Evolutionary conservation across 768 basidiomycete genomes (phyloP), one percentile per base, ranked within the genome.

Genomic region (Podaxis sp.): DNA sequence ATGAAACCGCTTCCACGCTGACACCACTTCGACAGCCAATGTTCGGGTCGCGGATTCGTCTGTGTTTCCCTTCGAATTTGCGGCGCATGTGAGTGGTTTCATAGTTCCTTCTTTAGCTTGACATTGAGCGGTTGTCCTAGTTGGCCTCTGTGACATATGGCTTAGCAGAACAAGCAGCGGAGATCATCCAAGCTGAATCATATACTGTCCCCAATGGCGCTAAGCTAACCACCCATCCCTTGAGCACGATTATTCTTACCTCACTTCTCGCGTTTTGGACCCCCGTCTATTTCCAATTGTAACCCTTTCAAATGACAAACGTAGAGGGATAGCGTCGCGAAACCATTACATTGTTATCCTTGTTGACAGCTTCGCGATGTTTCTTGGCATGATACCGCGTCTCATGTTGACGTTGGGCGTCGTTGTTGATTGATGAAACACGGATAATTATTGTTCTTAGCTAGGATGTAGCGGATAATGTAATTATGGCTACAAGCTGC

Each of bases 31-130:
- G 18, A 53, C 42, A 68, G 72, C 74, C 23, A 88, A 88, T 73
- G 76, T 87, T 40, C 77, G 85, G 53, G 82, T 87, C 32, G 80
- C 71, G n/a, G 83, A 85, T 64, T 70, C 82, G 3, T 82, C 80
- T 3, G 78, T 87, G 32, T 83, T 80, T 69, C 84, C 86, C 0
- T 76, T 84, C 48, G 69, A 70, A 56, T 72, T 73, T 64, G 70
- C 72, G 36, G 71, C 72, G 14, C 72, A 72, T 70, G 71, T 70
- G 46, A 37, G 71, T 63, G 5, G 18, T 23, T 51, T 21, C n/a
- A 5, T 42, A 32, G 32, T 46, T 48, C 55, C 55, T 47, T 23
- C 28, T 25, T 42, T 47, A 1, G 25, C n/a, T 18, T 35, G 21
- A 21, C 25, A 55, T n/a, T 28, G 36, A 38, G 36, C 57, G 13